Base-by-base conservation (phyloP, 495 filamentous ascomycete species). In the Letharia columbiana region DNA sequence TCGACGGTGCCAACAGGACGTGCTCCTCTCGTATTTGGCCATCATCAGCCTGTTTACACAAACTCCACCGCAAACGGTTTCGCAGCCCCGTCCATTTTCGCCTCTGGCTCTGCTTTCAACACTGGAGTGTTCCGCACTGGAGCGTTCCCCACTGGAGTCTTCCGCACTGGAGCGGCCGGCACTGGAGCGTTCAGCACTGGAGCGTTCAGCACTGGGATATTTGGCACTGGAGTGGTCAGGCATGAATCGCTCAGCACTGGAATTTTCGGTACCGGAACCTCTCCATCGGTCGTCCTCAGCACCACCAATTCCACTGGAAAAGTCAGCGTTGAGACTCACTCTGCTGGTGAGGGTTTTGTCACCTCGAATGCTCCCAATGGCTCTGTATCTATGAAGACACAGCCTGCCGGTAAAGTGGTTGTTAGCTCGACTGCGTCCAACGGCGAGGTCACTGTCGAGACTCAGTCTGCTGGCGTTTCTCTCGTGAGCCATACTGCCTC, bases 361-460 rank as follows among this genome's bases (percentile, higher is more conserved):
- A 61, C 20, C 37, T 61, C 58, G 58, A 41, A 37, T 40, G 3
- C 17, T 18, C 37, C 39, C 10, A 33, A 9, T 28, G 17, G 37
- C 35, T 41, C 37, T 3, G 37, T 42, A 20, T 44, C 37, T 0
- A 4, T 35, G 0, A 1, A 56, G 52, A 56, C 52, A 4, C 28
- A 35, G 2, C 6, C 52, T 35, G 28, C 52, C 8, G 52, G 23
- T 28, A 28, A 44, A 12, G 41, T 35, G 4, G 37, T 39, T 10
- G 61, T 52, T 49, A 63, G 40, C 35, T 15, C 15, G 5, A 63
- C 44, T 50, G 42, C 6, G 50, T 31, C 61, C 23, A 62, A 52
- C 20, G 35, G 35, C 35, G 61, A 47, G 28, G 61, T 63, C 28
- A 63, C 61, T 20, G 61, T 63, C 23, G 12, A 44, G 61, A 62